Conservation (phyloP, 352 stramenopile genomes). For the Globisporangium paddicum region DNA sequence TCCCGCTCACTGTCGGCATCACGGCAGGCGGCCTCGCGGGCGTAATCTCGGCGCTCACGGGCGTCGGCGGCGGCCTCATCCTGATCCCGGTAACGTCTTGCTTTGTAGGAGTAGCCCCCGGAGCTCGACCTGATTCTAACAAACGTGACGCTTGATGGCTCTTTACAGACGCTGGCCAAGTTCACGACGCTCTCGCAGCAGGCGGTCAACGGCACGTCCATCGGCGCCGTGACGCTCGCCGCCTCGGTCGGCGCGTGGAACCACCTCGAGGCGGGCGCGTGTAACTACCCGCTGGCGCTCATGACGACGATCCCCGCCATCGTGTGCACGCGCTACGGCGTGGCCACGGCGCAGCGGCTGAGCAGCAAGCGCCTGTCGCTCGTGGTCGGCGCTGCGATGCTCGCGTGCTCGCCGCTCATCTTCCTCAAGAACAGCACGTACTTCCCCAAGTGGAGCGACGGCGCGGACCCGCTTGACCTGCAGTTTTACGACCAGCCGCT, state of each 20-base stretch:
- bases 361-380: slow-evolving; percentile 72
- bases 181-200: slow-evolving; percentile 78
- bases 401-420: slow-evolving; percentile 71
- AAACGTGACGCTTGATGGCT: not conserved
- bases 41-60: slow-evolving; percentile 72
- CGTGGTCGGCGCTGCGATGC: slow-evolving; percentile 76
- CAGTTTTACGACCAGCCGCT: slow-evolving; percentile 58
- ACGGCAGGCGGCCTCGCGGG: slow-evolving; percentile 53
- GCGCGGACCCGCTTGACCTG: slow-evolving; percentile 55
- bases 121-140: too few species aligned
- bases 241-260: slow-evolving; percentile 68
- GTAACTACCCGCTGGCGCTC: slow-evolving; percentile 73
- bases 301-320: slow-evolving; percentile 71
- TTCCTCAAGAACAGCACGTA: slow-evolving; percentile 78
- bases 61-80: slow-evolving; percentile 77
- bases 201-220: slow-evolving; percentile 77
- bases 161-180: slow-evolving; percentile 60
- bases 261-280: slow-evolving; percentile 58
- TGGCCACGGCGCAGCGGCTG: slow-evolving; percentile 68
- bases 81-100: slow-evolving; percentile 63
- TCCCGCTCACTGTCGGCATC: slow-evolving; percentile 43
- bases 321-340: slow-evolving; percentile 72
- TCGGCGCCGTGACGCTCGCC: slow-evolving; percentile 70
- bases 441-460: slow-evolving; percentile 68
- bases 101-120: not conserved